Conservation (phyloP, 805 yeast species). For the Lachancea nothofagi region DNA sequence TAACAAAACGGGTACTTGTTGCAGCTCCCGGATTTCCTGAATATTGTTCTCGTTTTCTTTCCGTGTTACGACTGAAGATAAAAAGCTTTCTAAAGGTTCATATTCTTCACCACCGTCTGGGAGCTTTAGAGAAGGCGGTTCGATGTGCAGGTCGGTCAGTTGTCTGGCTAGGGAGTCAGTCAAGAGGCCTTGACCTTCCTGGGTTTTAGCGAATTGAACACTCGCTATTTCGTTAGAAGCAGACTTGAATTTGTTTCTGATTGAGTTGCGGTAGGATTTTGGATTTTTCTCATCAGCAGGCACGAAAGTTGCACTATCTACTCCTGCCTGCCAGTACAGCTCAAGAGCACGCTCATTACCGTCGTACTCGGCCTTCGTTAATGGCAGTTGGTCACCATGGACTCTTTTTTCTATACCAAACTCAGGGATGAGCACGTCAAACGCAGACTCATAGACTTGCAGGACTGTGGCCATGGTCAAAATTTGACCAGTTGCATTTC, state of each 20-base stretch:
- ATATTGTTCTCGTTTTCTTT: conserved; percentile 57
- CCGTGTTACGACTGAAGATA: conserved; percentile 51
- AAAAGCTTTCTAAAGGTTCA: conserved; percentile 49
- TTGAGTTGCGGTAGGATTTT: conserved; percentile 68
- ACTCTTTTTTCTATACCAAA: conserved; percentile 94
- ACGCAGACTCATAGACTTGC: conserved; percentile 93
- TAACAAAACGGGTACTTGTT: conserved; percentile 75
- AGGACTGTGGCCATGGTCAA: conserved; percentile 80
- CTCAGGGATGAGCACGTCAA: conserved; percentile 87
- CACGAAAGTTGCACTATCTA: conserved; percentile 83
- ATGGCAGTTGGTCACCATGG: conserved; percentile 94
- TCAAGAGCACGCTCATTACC: conserved; percentile 62
- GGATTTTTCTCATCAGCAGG: conserved; percentile 87
- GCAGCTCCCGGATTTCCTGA: conserved; percentile 77
- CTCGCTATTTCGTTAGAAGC: conserved; percentile 68
- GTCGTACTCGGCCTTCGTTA: conserved; percentile 88
- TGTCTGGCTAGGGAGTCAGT: conserved; percentile 44
- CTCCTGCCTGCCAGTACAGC: conserved; percentile 87
- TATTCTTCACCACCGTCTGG: conserved; percentile 25
- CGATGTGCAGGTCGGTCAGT: conserved; percentile 45
- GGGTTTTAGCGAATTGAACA: conserved; percentile 30
- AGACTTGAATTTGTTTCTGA: conserved; percentile 71
- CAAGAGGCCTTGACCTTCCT: conserved; percentile 18
- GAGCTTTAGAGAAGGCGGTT: conserved; percentile 39
- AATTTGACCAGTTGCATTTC: conserved; percentile 69